Conservation (phyloP, 164 flowering plant species). For the Buxus sempervirens region DNA sequence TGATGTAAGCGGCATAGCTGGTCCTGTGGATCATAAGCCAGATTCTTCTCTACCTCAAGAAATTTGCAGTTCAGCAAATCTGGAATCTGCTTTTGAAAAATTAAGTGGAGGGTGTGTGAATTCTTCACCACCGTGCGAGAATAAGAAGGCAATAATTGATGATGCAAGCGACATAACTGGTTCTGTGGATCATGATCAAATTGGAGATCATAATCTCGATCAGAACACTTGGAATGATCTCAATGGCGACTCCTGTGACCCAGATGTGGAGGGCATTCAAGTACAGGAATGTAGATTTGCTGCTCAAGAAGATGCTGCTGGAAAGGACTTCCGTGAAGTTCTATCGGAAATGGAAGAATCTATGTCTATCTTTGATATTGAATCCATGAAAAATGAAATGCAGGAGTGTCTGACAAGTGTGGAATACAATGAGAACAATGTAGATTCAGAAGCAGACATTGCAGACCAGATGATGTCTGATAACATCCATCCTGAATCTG, state of each 20-base stretch:
- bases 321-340: background rate
- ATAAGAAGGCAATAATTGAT: background rate
- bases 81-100: conserved; percentile 6
- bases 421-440: background rate
- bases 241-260: background rate
- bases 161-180: too few relatives aligned
- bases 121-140: too few relatives aligned
- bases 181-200: background rate
- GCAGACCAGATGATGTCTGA: background rate
- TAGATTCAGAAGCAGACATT: background rate
- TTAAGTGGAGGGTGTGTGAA: background rate
- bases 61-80: too few relatives aligned
- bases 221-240: background rate
- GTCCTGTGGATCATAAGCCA: background rate
- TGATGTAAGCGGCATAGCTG: too few relatives aligned
- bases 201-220: background rate
- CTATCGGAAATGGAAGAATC: background rate
- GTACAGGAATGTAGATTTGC: background rate
- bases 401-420: background rate
- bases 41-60: too few relatives aligned
- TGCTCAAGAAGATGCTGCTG: background rate
- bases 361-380: background rate
- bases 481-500: too few relatives aligned
- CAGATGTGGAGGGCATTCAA: too few relatives aligned
- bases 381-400: background rate